Evolutionary conservation across 768 basidiomycete species (phyloP).

Genomic region (Pisolithus microcarpus): DNA sequence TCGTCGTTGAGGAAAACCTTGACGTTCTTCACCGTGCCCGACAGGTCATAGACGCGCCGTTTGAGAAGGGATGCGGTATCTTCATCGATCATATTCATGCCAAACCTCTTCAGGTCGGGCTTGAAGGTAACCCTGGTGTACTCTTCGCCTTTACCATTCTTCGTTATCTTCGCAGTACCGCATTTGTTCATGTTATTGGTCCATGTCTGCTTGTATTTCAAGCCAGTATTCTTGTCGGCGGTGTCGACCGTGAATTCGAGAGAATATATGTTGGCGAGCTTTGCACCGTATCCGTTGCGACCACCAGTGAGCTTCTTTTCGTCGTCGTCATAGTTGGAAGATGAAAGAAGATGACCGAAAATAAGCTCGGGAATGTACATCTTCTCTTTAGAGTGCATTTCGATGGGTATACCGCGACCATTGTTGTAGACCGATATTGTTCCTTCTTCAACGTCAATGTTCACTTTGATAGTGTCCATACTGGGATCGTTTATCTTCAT

Average conservation of each 20-base stretch:
- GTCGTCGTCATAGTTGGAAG: slow-evolving; percentile 96
- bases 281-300: slow-evolving; percentile 97
- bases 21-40: slow-evolving; percentile 88
- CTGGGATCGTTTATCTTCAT: slow-evolving; percentile 78
- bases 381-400: slow-evolving; percentile 88
- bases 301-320: slow-evolving; percentile 99
- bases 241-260: slow-evolving; percentile 94
- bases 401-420: slow-evolving; percentile 93
- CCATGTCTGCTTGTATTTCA: slow-evolving; percentile 96
- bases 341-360: slow-evolving; percentile 90
- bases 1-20: slow-evolving; percentile 94
- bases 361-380: slow-evolving; percentile 97
- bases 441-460: slow-evolving; percentile 74
- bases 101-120: slow-evolving; percentile 88
- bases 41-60: slow-evolving; percentile 95
- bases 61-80: slow-evolving; percentile 84
- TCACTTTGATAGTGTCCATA: slow-evolving; percentile 91
- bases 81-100: slow-evolving; percentile 85
- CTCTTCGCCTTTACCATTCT: slow-evolving; percentile 80
- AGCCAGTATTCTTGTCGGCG: slow-evolving; percentile 73
- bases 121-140: slow-evolving; percentile 90
- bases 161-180: slow-evolving; percentile 88
- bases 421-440: slow-evolving; percentile 94
- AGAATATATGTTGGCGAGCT: slow-evolving; percentile 97
- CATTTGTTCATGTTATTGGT: slow-evolving; percentile 87